Conservation (phyloP, 2,329 filamentous ascomycete genomes). For the Cytospora paraplurivora region DNA sequence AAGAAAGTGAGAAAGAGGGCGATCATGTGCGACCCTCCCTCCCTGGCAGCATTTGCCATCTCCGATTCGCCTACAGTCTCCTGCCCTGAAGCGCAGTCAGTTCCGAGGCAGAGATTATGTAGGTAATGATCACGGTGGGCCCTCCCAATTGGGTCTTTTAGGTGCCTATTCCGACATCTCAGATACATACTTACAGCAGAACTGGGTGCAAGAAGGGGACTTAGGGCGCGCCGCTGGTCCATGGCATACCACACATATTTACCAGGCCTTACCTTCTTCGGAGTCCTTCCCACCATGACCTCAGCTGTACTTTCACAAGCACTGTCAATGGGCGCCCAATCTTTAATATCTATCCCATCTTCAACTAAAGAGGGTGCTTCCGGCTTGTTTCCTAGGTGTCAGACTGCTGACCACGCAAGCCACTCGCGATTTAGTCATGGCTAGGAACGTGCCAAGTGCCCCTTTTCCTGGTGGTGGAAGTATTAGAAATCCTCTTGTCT, state of each 20-base stretch:
- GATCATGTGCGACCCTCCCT: constrained; percentile 8
- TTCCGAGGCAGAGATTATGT: constrained; percentile 18
- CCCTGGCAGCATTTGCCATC: not conserved
- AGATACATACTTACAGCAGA: not conserved
- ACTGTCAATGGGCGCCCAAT: constrained; percentile 8
- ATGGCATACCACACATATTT: not conserved
- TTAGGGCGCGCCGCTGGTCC: too few species aligned
- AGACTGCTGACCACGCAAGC: not conserved
- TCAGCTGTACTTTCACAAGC: constrained; percentile 2
- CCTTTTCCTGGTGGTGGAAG: not conserved
- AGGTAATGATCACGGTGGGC: constrained; percentile 3
- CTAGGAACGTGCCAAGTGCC: not conserved
- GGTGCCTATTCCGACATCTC: constrained; percentile 1
- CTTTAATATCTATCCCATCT: not conserved
- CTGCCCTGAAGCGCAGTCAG: constrained; percentile 24
- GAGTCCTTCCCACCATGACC: constrained; percentile 9
- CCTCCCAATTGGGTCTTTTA: constrained; percentile 11
- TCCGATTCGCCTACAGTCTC: constrained; percentile 19
- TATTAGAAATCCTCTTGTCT: not conserved
- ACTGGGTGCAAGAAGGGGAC: not conserved
- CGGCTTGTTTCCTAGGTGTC: constrained; percentile 5
- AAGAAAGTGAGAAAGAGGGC: not conserved
- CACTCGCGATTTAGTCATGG: not conserved
- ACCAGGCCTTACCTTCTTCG: constrained; percentile 7
- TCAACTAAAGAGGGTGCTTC: not conserved